Evolutionary conservation across 1,284 basidiomycete genomes (phyloP).

Genomic region (Dichomitus squalens): DNA sequence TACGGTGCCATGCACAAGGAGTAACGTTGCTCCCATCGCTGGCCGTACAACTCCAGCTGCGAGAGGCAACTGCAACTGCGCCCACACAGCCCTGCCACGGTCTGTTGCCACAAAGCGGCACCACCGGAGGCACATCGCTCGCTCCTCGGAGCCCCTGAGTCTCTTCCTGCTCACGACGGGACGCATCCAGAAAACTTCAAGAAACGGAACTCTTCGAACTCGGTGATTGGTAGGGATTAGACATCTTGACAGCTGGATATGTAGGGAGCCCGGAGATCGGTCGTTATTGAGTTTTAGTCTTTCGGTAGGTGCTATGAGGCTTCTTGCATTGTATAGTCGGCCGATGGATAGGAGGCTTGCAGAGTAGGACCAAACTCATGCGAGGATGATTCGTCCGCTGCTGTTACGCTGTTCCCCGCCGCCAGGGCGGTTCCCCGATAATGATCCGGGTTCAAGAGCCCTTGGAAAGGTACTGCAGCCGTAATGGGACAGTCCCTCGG

Average conservation of each 20-base stretch:
- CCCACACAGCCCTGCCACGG: too few relatives aligned
- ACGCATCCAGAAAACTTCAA: not conserved
- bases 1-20: too few relatives aligned
- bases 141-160: constrained; percentile 20
- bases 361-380: not conserved
- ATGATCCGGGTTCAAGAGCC: too few relatives aligned
- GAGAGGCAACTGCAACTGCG: too few relatives aligned
- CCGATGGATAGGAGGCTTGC: not conserved
- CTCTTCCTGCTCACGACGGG: constrained; percentile 19
- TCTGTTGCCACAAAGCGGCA: not conserved
- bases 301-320: not conserved
- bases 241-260: not conserved
- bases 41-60: too few relatives aligned
- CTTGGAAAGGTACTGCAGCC: too few relatives aligned
- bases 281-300: constrained; percentile 15
- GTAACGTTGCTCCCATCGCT: too few relatives aligned
- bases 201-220: not conserved
- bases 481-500: too few relatives aligned
- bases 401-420: too few relatives aligned
- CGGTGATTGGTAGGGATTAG: not conserved
- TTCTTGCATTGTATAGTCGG: not conserved
- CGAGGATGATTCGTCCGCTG: not conserved
- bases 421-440: too few relatives aligned
- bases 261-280: constrained; percentile 1
- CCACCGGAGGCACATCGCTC: constrained; percentile 22